Percentiles rank a stretch among this genome's conserved stretches.
phyloP scores from a whole-genome alignment of 2,329 filamentous ascomycete species.

The Lecanicillium sp. region DNA sequence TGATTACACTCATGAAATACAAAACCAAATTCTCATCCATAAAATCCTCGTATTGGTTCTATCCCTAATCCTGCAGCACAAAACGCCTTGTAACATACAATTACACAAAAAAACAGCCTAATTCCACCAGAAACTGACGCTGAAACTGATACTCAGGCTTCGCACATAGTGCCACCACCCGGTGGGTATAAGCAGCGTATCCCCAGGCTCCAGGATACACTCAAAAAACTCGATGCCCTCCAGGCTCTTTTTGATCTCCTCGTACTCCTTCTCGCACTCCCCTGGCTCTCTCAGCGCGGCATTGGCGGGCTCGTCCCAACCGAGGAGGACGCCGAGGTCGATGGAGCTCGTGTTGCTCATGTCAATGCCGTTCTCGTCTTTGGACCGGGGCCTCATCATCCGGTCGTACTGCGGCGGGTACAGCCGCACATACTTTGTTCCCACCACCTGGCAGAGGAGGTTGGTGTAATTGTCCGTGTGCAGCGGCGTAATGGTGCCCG shows the following conservation, averaged over 20 bases:
- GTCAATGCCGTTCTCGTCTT: slow-evolving; percentile 63
- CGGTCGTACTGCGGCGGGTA: slow-evolving; percentile 63
- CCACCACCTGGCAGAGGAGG: slow-evolving; percentile 81
- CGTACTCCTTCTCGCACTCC: slow-evolving; percentile 18
- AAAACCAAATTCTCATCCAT: no score
- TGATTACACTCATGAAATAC: no score
- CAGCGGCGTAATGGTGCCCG: slow-evolving; percentile 81
- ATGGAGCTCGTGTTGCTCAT: slow-evolving; percentile 87
- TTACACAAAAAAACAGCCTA: slow-evolving; percentile 25
- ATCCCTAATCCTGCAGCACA: no score
- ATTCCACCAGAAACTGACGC: slow-evolving; percentile 97
- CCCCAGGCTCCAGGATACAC: slow-evolving; percentile 71
- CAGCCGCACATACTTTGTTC: slow-evolving; percentile 84
- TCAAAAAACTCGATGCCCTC: slow-evolving; percentile 62
- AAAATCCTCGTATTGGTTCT: no score
- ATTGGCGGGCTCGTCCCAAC: slow-evolving; percentile 44
- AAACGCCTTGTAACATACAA: no score
- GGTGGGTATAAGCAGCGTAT: slow-evolving; percentile 81
- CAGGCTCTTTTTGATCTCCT: slow-evolving; percentile 43
- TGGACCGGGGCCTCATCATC: slow-evolving; percentile 53
- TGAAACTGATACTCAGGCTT: slow-evolving; percentile 80
- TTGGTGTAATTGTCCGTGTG: slow-evolving; percentile 96
- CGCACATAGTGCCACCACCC: slow-evolving; percentile 99
- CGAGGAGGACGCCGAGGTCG: slow-evolving; percentile 67
- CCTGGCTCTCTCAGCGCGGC: slow-evolving; percentile 25